Conservation (phyloP, 768 basidiomycete species). For the Termitomyces sp. region DNA sequence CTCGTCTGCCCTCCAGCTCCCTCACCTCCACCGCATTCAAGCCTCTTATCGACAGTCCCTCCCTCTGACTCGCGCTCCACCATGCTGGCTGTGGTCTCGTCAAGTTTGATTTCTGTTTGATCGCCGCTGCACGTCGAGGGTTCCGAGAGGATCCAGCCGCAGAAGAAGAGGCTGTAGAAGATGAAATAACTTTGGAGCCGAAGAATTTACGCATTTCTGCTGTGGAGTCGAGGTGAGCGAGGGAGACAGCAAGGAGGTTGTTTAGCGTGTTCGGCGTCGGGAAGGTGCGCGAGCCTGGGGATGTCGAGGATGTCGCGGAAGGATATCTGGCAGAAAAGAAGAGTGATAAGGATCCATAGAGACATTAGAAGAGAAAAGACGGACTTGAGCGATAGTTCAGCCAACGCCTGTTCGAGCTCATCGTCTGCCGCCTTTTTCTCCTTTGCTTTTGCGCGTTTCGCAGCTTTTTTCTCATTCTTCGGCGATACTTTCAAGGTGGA, state of each 20-base stretch:
- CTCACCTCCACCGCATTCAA: constrained; percentile 50
- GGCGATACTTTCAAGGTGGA: constrained; percentile 12
- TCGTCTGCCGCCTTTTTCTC: constrained; percentile 63
- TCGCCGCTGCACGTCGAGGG: constrained; percentile 18
- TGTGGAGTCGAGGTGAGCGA: constrained; percentile 79
- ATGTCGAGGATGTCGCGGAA: constrained; percentile 29
- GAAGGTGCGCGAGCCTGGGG: constrained; percentile 15
- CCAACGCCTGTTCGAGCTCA: constrained; percentile 81
- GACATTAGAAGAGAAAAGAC: constrained; percentile 8
- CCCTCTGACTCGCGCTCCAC: constrained; percentile 64
- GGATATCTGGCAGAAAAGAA: constrained; percentile 36
- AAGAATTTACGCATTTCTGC: constrained; percentile 94
- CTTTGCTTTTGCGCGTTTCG: constrained; percentile 62
- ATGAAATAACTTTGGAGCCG: constrained; percentile 81
- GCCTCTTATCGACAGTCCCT: constrained; percentile 65
- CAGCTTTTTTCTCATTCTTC: constrained; percentile 50
- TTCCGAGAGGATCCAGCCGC: constrained; percentile 25
- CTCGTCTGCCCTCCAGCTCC: constrained; percentile 34
- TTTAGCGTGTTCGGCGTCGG: constrained; percentile 24
- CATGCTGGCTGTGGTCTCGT: constrained; percentile 74
- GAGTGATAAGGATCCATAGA: not conserved
- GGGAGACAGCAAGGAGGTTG: constrained; percentile 71
- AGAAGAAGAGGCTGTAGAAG: constrained; percentile 32
- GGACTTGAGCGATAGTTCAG: constrained; percentile 78
- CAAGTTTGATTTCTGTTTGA: constrained; percentile 55